Conservation (phyloP, 805 yeast species). For the Zygoascus ofunaensis region DNA sequence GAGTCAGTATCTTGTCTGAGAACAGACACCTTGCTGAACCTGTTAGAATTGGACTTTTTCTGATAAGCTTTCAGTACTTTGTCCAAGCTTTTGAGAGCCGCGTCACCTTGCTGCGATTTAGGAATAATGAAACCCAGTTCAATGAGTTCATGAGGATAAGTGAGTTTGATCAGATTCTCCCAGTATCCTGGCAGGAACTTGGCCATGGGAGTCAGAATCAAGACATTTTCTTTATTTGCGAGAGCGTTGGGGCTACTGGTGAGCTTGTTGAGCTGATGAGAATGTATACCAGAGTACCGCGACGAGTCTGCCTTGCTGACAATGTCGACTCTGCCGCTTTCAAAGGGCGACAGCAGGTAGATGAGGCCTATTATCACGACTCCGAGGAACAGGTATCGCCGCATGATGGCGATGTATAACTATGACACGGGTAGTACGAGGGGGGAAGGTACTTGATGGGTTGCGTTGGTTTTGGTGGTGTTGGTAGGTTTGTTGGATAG, state of each 20-base stretch:
- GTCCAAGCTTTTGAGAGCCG: conserved; percentile 63
- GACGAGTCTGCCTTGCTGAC: not conserved
- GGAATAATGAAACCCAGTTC: conserved; percentile 92
- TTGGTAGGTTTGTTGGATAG: too few species aligned
- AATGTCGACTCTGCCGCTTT: not conserved
- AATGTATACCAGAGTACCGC: conserved; percentile 30
- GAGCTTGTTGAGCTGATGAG: conserved; percentile 74
- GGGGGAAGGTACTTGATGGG: too few species aligned
- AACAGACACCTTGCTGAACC: conserved; percentile 77
- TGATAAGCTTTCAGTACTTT: conserved; percentile 66
- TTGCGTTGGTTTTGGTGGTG: too few species aligned
- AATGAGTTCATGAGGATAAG: conserved; percentile 76
- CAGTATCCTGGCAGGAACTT: conserved; percentile 79
- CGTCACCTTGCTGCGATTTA: conserved; percentile 70
- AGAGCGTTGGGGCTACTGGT: conserved; percentile 64
- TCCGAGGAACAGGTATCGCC: not conserved
- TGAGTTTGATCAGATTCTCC: conserved; percentile 65
- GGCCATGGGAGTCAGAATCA: conserved; percentile 85
- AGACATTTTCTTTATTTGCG: conserved; percentile 68
- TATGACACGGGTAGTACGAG: too few species aligned
- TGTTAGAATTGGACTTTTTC: conserved; percentile 43
- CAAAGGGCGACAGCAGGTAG: conserved; percentile 1
- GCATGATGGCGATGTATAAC: too few species aligned
- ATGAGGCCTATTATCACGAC: not conserved
- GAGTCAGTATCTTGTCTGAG: conserved; percentile 81